phyloP scores from a whole-genome alignment of 2,329 filamentous ascomycete genomes.

The Paraphaeosphaeria sporulosa region DNA sequence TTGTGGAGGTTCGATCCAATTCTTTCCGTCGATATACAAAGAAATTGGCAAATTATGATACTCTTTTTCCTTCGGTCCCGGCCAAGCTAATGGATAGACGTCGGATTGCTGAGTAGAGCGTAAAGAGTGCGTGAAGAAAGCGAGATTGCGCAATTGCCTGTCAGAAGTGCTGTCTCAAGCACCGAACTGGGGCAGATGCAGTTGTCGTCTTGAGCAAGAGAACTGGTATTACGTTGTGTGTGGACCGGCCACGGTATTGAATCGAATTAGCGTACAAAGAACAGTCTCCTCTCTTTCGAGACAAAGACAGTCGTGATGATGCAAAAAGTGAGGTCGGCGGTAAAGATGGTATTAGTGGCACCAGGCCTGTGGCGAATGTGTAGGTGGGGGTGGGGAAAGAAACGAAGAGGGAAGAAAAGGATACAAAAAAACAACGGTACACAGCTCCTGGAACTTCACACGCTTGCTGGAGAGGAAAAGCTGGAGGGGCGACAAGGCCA shows the following conservation, averaged over 20 bases:
- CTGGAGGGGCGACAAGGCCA: slow-evolving; percentile 37
- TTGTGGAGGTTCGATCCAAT: slow-evolving; percentile 52
- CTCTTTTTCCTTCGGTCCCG: slow-evolving; percentile 36
- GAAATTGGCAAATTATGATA: slow-evolving; percentile 30
- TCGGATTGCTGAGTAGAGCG: slow-evolving; percentile 45
- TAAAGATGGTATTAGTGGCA: slow-evolving; percentile 49
- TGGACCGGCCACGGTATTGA: slow-evolving; percentile 52
- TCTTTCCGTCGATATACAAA: slow-evolving; percentile 28
- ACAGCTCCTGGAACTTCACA: slow-evolving; percentile 59
- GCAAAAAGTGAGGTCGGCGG: slow-evolving; percentile 25
- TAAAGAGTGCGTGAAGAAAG: slow-evolving; percentile 40
- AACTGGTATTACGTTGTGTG: slow-evolving; percentile 54
- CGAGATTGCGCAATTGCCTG: slow-evolving; percentile 41
- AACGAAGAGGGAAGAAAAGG: slow-evolving; percentile 52
- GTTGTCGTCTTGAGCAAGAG: slow-evolving; percentile 56
- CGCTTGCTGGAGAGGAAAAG: slow-evolving; percentile 59
- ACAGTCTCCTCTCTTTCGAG: slow-evolving; percentile 23
- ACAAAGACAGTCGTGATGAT: slow-evolving; percentile 28
- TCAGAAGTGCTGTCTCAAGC: slow-evolving; percentile 24
- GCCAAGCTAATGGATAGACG: slow-evolving; percentile 50
- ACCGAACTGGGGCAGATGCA: slow-evolving; percentile 26
- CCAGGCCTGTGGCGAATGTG: slow-evolving; percentile 51
- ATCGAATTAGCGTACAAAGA: slow-evolving; percentile 46
- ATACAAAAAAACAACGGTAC: slow-evolving; percentile 55
- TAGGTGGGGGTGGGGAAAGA: slow-evolving; percentile 38